These are phyloP conservation scores for Pisolithus orientalis DNA, from an alignment of 768 basidiomycete species.

Conservation along the genomic window DNA sequence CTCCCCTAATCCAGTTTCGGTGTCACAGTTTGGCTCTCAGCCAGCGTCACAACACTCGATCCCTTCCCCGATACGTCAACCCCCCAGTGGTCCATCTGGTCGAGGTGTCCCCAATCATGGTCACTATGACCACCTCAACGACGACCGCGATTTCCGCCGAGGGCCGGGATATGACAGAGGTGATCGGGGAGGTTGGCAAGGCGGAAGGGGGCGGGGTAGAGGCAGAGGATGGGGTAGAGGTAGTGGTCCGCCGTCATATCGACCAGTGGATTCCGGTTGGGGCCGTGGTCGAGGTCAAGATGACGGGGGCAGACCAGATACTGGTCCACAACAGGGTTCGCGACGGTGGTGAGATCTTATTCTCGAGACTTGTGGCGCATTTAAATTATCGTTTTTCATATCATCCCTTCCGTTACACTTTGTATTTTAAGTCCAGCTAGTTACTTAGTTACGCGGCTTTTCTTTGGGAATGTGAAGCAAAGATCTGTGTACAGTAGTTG, in stretches of 20 bases:
- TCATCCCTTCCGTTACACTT: background rate
- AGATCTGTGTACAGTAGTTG: background rate
- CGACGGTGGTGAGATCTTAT: constrained; percentile 18
- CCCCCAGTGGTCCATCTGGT: constrained; percentile 21
- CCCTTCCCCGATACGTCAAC: constrained; percentile 22
- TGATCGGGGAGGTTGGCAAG: constrained; percentile 30
- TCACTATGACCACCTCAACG: constrained; percentile 23
- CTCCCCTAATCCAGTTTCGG: background rate
- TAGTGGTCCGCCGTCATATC: constrained; percentile 22
- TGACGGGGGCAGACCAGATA: constrained; percentile 18
- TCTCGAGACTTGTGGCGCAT: background rate
- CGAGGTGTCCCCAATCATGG: constrained; percentile 21
- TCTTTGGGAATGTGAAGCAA: background rate
- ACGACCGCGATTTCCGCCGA: constrained; percentile 17
- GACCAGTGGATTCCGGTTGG: constrained; percentile 56
- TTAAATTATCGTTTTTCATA: constrained; percentile 24
- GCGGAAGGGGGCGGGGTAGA: constrained; percentile 30
- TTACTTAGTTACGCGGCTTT: background rate
- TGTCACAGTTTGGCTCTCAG: background rate
- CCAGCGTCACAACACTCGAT: constrained; percentile 6
- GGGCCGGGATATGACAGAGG: constrained; percentile 26
- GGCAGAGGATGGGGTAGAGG: constrained; percentile 24
- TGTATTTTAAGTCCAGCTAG: background rate
- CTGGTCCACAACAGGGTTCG: constrained; percentile 15
- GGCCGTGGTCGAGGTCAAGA: constrained; percentile 33